Evolutionary conservation across 768 basidiomycete genomes (phyloP), one percentile per base, ranked within the genome.

Genomic region (Collybia sordida): DNA sequence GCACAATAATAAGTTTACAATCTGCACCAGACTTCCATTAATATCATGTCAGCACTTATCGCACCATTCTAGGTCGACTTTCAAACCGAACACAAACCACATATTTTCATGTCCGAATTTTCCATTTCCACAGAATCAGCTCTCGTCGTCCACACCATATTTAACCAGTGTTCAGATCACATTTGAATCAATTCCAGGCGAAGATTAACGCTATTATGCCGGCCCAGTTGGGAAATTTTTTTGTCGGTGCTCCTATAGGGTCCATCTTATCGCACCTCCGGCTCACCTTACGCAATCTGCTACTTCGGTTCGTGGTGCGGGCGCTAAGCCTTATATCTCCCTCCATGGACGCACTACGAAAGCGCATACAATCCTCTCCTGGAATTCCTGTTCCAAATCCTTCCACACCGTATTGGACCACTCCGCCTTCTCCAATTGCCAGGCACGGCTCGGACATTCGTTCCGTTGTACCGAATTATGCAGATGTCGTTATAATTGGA

Each of bases 401-500:
- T 2, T 80, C 80, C 0, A 60, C 65, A 14, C 74, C 89, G 0
- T 88, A 83, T 59, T 91, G 88, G 88, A 77, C 75, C 6, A 59
- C 73, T 7, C 85, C 86, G 2, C 68, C 71, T 0, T 73, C 82
- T 0, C 60, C 72, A 14, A 73, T 85, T 14, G 67, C 79, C 2
- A 54, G 53, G 25, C 64, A 70, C 28, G 69, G 69, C 14, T 51
- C 58, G 5, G 55, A 44, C 6, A 45, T 57, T 5, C 59, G 62
- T 31, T 45, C 53, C 35, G 46, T 49, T 1, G 43, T 72, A 15
- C 82, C 80, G 5, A 53, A 59, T 0, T 67, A 83, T 43, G 85
- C 79, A 4, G 90, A 91, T 54, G 66, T 90, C 2, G 81, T 89
- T 21, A 72, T 91, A 44, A 78, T 91, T 47, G 89, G 89, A 2